Percentiles rank a stretch among this genome's conserved stretches.
Evolutionary conservation across 1,284 basidiomycete species (phyloP).

Genomic region (Pterulicium gracile): DNA sequence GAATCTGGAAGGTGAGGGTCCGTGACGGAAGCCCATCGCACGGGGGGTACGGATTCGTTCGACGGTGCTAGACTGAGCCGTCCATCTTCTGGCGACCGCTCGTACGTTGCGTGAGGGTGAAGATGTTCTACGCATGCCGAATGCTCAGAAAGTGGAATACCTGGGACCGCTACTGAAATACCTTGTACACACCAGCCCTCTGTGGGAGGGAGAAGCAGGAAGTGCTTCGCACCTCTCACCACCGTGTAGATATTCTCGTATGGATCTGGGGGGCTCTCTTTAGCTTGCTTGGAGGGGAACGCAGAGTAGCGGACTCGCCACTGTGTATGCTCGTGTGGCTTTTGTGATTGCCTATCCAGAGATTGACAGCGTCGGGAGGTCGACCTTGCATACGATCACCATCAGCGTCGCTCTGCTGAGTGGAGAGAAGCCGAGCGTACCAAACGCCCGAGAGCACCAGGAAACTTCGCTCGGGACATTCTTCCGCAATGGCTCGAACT

Average conservation of each 20-base stretch:
- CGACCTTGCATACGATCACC: slow-evolving; percentile 41
- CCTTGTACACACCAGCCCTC: slow-evolving; percentile 79
- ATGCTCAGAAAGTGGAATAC: slow-evolving; percentile 9
- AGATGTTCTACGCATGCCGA: slow-evolving; percentile 35
- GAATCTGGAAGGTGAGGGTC: slow-evolving; percentile 38
- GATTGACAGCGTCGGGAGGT: slow-evolving; percentile 77
- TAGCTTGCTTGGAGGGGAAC: too few species aligned
- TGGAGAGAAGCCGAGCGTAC: too few species aligned
- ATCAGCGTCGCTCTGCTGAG: too few species aligned
- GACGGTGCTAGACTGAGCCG: slow-evolving; percentile 38
- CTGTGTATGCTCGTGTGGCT: slow-evolving; percentile 81
- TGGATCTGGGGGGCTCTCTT: too few species aligned
- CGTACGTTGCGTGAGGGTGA: slow-evolving; percentile 64
- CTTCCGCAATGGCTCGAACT: slow-evolving; percentile 48
- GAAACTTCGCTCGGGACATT: slow-evolving; percentile 58
- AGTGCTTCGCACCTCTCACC: slow-evolving; percentile 73
- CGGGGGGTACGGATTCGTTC: slow-evolving; percentile 22
- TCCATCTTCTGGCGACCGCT: slow-evolving; percentile 24
- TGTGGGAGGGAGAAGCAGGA: slow-evolving; percentile 77
- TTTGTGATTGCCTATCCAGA: slow-evolving; percentile 77
- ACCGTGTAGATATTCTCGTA: slow-evolving; percentile 92
- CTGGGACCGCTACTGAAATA: slow-evolving; percentile 28
- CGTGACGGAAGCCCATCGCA: slow-evolving; percentile 67
- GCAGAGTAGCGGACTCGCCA: slow-evolving; percentile 31
- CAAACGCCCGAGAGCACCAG: slow-evolving; percentile 72